Percentiles rank a stretch among this genome's conserved stretches.
phyloP scores from a whole-genome alignment of 2,329 filamentous ascomycete genomes.

The Stemphylium lycopersici region DNA sequence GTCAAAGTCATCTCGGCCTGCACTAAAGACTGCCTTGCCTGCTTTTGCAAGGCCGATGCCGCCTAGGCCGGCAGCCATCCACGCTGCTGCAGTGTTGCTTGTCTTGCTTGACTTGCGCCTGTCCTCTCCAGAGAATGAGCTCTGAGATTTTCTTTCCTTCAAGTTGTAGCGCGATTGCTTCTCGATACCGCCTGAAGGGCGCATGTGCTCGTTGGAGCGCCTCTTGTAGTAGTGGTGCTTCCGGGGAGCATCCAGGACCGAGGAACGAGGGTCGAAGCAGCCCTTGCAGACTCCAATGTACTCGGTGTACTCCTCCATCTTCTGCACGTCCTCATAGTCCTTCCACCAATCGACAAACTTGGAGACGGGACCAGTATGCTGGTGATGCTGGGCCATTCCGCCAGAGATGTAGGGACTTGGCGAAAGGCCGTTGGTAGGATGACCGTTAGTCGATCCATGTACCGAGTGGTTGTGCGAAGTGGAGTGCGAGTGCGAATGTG shows the following conservation, averaged over 20 bases:
- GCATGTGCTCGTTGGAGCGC: conserved; percentile 53
- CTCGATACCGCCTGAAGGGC: conserved; percentile 58
- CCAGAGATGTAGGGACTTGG: conserved; percentile 36
- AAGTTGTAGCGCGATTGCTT: conserved; percentile 63
- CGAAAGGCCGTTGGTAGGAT: conserved; percentile 24
- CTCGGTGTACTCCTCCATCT: conserved; percentile 72
- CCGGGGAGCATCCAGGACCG: conserved; percentile 63
- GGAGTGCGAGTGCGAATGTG: conserved; percentile 22
- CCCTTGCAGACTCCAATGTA: conserved; percentile 69
- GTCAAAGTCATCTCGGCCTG: conserved; percentile 60
- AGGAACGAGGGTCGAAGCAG: conserved; percentile 67
- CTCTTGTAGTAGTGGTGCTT: conserved; percentile 62
- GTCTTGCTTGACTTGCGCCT: conserved; percentile 51
- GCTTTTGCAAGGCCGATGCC: conserved; percentile 60
- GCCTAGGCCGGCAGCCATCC: conserved; percentile 61
- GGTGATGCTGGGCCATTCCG: conserved; percentile 56
- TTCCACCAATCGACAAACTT: conserved; percentile 66
- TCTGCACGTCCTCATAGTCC: conserved; percentile 67
- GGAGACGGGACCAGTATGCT: conserved; percentile 62
- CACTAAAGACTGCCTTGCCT: conserved; percentile 60
- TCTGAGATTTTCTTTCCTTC: conserved; percentile 39
- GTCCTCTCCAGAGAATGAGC: conserved; percentile 41
- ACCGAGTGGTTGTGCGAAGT: conserved; percentile 34
- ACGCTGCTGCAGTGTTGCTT: conserved; percentile 54
- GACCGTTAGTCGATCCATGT: conserved; percentile 38